Conservation (phyloP, 2,329 filamentous ascomycete species). For the Beauveria caledonica region DNA sequence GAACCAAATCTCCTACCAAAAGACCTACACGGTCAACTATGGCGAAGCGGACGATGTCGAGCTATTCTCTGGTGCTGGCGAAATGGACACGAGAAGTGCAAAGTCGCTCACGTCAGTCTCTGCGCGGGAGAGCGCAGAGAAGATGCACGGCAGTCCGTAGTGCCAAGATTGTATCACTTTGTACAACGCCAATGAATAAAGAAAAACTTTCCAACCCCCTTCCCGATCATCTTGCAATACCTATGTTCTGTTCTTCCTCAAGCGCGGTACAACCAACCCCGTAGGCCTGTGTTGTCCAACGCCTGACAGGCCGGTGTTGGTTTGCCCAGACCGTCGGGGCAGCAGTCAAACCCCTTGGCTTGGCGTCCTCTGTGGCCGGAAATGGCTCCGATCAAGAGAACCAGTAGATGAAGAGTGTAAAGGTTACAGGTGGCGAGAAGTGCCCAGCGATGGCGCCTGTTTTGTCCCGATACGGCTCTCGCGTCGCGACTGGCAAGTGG, state of each 20-base stretch:
- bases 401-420: background rate
- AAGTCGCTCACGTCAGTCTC: constrained; percentile 1
- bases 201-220: too few relatives aligned
- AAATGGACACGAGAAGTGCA: constrained; percentile 12
- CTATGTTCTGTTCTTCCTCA: too few relatives aligned
- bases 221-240: too few relatives aligned
- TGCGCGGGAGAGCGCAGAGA: background rate
- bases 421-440: background rate
- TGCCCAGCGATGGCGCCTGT: background rate
- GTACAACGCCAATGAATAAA: too few relatives aligned
- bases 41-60: constrained; percentile 24
- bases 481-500: too few relatives aligned
- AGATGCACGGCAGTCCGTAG: background rate
- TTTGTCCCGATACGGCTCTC: background rate
- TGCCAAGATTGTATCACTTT: background rate
- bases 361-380: too few relatives aligned
- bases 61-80: constrained; percentile 22
- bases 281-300: too few relatives aligned
- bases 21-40: constrained; percentile 28
- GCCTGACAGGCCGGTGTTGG: too few relatives aligned
- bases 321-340: too few relatives aligned
- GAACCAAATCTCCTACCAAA: constrained; percentile 25
- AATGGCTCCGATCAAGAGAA: too few relatives aligned
- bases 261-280: too few relatives aligned
- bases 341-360: too few relatives aligned